A percentile compares a stretch with the other conserved stretches of the same genome.
These are phyloP conservation scores for Aulographum hederae DNA, from an alignment of 2,329 filamentous ascomycete species.

Conservation along the genomic window DNA sequence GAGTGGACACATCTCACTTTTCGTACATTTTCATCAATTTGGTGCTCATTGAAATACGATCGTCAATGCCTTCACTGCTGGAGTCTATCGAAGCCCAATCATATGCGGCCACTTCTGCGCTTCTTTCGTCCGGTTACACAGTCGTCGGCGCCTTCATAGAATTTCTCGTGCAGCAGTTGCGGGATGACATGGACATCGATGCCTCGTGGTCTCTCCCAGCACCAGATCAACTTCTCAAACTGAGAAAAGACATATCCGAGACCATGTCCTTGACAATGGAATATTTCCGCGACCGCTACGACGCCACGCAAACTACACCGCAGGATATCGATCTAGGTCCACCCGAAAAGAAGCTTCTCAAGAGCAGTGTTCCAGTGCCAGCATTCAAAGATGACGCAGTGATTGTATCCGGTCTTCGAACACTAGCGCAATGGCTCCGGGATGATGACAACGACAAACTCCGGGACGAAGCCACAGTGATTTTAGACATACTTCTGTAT, in stretches of 20 bases:
- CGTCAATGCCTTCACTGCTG: too few species aligned
- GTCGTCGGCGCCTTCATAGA: too few species aligned
- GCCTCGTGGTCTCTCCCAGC: conserved; percentile 32
- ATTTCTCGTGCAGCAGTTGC: too few species aligned
- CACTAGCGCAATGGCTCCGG: conserved; percentile 46
- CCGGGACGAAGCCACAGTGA: too few species aligned
- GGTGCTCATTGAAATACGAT: too few species aligned
- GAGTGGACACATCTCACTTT: too few species aligned
- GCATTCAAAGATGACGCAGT: conserved; percentile 32
- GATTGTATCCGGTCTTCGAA: conserved; percentile 37
- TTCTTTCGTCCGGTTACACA: too few species aligned
- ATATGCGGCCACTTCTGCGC: too few species aligned
- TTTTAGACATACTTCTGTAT: too few species aligned
- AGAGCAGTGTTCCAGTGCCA: conserved; percentile 36
- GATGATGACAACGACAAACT: conserved; percentile 36
- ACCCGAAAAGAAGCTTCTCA: conserved; percentile 14
- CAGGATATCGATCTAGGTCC: conserved; percentile 42
- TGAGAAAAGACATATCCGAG: conserved; percentile 42
- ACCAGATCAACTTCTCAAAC: conserved; percentile 40
- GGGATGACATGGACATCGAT: too few species aligned
- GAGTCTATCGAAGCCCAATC: too few species aligned
- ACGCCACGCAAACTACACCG: conserved; percentile 39
- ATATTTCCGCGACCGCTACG: conserved; percentile 52
- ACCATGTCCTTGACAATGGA: conserved; percentile 45
- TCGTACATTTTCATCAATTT: too few species aligned